Base-by-base conservation (phyloP, 2,329 filamentous ascomycete species). In the Pseudogymnoascus sp. region DNA sequence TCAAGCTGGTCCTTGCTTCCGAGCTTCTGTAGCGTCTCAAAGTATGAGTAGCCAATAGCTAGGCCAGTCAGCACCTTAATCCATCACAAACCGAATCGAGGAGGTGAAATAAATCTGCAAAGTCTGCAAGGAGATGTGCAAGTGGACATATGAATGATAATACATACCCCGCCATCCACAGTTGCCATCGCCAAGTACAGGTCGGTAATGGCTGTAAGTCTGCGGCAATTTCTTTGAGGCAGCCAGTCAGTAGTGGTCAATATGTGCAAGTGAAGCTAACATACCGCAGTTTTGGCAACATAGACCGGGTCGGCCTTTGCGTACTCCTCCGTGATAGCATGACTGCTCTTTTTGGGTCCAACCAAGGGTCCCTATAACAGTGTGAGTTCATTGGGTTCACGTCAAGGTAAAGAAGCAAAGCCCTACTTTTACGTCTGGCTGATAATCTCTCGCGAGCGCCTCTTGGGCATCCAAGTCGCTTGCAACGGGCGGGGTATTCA, bases 11-110 rank as follows among this genome's bases (percentile, higher is more conserved):
- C 76, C 62, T 78, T 77, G 71, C 91, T 85, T 67, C 84, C 85
- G 54, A 82, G 77, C 65, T 84, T 83, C 68, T 93, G 79, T 60
- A 97, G 80, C 50, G 85, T 87, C 75, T 99, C 94, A 71, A 95
- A 96, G 74, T 97, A 97, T 65, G 86, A 87, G 74, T 96, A 99
- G 22, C 87, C 91, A 71, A 96, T 89, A 59, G 93, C 94, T 97
- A 35, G 57, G 57, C 34, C 25, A 28, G 58, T 63, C 47, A 70
- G 66, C 63, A 63, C 38, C 60, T 59, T 64, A 57, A 43, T 65
- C 61, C 61, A 54, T 58, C 37, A 64, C 58, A 57, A 5, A n/a
- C n/a, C 22, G 12, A 61, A 38, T 34, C 39, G 22, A 28, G 35
- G 59, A 16, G 61, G 41, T 39, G 12, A 22, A 60, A 41, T 16